Percentiles rank a stretch among this genome's conserved stretches.
phyloP scores from a whole-genome alignment of 495 filamentous ascomycete species.

The Penicillium atrosanguineum region DNA sequence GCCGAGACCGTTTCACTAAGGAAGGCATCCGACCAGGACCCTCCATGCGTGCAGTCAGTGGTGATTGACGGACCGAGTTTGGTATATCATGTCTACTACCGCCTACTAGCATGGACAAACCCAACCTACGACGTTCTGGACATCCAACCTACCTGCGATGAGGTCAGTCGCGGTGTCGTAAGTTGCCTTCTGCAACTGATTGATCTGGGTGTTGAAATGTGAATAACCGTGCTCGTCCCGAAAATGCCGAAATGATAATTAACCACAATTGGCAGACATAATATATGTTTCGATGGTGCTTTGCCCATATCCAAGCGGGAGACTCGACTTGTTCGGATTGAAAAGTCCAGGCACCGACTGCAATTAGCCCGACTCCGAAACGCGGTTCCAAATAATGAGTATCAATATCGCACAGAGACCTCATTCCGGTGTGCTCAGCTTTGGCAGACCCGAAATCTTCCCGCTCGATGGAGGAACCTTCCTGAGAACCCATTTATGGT shows the following conservation, averaged over 20 bases:
- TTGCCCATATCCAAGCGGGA: conserved; percentile 59
- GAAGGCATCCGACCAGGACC: neutral
- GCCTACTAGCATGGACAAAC: conserved; percentile 44
- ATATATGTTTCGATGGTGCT: conserved; percentile 77
- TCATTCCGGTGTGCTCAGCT: conserved; percentile 19
- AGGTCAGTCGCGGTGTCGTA: conserved; percentile 56
- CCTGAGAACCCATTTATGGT: conserved; percentile 66
- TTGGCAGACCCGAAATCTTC: conserved; percentile 23
- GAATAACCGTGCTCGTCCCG: conserved; percentile 17
- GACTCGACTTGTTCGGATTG: conserved; percentile 53
- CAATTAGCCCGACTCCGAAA: conserved; percentile 27
- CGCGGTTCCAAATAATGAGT: neutral
- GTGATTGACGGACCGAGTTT: conserved; percentile 77
- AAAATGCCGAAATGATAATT: conserved; percentile 8
- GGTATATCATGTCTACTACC: conserved; percentile 64
- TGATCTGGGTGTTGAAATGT: conserved; percentile 56
- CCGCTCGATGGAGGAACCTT: conserved; percentile 29
- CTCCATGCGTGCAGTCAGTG: conserved; percentile 31
- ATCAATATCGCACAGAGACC: conserved; percentile 7
- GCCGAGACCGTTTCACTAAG: conserved; percentile 47
- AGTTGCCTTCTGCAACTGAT: conserved; percentile 59
- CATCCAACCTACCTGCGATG: conserved; percentile 56
- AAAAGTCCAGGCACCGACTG: conserved; percentile 40
- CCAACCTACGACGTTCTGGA: conserved; percentile 42
- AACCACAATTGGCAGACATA: conserved; percentile 21